Evolutionary conservation across 345 rosid genomes (phyloP), one percentile per base, ranked within the genome.

Genomic region (Gossypium rotundifolium): DNA sequence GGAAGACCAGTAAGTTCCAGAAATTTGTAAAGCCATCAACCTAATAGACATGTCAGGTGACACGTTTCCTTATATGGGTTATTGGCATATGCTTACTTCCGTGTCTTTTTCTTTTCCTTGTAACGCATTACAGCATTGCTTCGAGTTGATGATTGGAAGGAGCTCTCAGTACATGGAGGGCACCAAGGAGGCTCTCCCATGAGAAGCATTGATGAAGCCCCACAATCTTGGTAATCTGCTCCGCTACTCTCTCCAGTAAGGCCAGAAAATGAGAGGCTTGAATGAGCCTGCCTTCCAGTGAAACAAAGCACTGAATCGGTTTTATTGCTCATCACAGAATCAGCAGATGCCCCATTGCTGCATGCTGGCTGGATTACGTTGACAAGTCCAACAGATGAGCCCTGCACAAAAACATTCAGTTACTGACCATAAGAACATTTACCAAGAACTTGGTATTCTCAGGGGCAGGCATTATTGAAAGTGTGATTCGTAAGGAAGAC

Each of bases 151-250:
- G 92, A 87, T 45, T 90, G 80, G 53, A 78, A 81, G 69, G 88
- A 86, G 74, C 75, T 79, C 76, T 91, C 97, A 17, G 88, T 79
- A 72, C 94, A 75, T 11, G 87, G 90, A 54, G 92, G 86, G 81
- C 85, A 85, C 98, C 97, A 93, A 70, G 96, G 93, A 73, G 98
- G 92, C 85, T 93, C 98, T 23, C 97, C 95, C 81, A 89, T 80
- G 71, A 87, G 86, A 79, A 84, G 86, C 86, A 90, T 77, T 22
- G 96, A 80, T 45, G 97, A 91, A 70, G 91, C 97, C 65, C 91
- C 97, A 81, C 98, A 93, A 65, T 93, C 98, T 84, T 96, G 99
- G 79, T 85, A 88, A 85, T 93, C 99, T 27, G 82, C 94, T 57
- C 83, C 84, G 65, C 84, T 86, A 81, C 92, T 85, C 75, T 96